Percentiles rank a stretch among this genome's conserved stretches.
Evolutionary conservation across 2,329 filamentous ascomycete genomes (phyloP).

Genomic region (Colletotrichum simmondsii): DNA sequence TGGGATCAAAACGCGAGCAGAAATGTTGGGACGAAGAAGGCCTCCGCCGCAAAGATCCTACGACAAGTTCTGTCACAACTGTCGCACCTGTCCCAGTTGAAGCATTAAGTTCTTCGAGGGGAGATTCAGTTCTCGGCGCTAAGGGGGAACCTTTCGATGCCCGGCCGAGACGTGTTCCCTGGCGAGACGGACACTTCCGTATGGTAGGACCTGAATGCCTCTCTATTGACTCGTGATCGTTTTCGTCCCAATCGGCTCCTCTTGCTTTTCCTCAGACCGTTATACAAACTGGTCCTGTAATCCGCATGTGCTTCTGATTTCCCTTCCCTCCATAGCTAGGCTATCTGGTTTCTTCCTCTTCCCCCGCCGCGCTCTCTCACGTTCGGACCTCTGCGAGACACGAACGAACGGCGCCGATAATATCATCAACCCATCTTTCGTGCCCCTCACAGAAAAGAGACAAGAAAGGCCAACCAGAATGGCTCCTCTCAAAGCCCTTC

Average conservation of each 20-base stretch:
- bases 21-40: constrained; percentile 12
- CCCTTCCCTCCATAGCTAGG: not conserved
- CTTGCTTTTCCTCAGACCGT: not conserved
- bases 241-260: not conserved
- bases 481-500: constrained; percentile 22
- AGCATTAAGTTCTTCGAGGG: not conserved
- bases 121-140: not conserved
- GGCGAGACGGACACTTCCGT: not conserved
- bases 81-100: constrained; percentile 1
- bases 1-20: not conserved
- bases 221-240: not conserved
- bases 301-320: not conserved
- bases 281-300: not conserved
- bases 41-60: not conserved
- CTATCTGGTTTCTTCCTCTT: not conserved
- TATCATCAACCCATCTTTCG: not conserved
- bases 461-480: constrained; percentile 13
- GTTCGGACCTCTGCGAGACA: constrained; percentile 10
- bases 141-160: not conserved
- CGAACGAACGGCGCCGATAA: not conserved
- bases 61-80: constrained; percentile 13
- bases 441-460: not conserved
- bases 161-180: not conserved
- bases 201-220: not conserved
- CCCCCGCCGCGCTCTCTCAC: not conserved